Percentiles rank a stretch among this genome's conserved stretches.
These are phyloP conservation scores for Fragaria iinumae DNA, from an alignment of 306 rosid genomes.

Conservation along the genomic window DNA sequence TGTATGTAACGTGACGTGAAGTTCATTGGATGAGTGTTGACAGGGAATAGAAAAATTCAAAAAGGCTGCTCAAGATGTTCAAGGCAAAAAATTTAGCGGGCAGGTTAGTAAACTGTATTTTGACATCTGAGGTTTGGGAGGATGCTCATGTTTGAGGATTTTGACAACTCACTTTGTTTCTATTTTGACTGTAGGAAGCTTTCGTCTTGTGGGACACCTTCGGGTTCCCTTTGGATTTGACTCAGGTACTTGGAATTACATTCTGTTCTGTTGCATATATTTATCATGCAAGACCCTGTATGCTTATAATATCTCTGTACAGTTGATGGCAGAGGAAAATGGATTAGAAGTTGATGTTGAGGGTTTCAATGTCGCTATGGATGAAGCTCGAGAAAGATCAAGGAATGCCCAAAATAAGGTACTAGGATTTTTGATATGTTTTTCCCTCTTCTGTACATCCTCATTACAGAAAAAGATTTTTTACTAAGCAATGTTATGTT, in stretches of 20 bases:
- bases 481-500: neutral
- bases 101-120: slow-evolving; percentile 59
- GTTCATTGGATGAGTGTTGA: slow-evolving; percentile 14
- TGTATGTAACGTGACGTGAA: neutral
- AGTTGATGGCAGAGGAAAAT: slow-evolving; percentile 98
- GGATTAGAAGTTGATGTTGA: slow-evolving; percentile 73
- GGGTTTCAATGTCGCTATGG: slow-evolving; percentile 78
- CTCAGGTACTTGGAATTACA: slow-evolving; percentile 62
- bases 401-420: slow-evolving; percentile 93
- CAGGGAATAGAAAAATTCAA: slow-evolving; percentile 96
- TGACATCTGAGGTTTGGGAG: neutral
- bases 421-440: slow-evolving; percentile 13
- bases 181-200: slow-evolving; percentile 66
- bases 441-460: slow-evolving; percentile 22
- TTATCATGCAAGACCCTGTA: neutral
- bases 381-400: slow-evolving; percentile 92
- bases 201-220: slow-evolving; percentile 95
- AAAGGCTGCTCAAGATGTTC: slow-evolving; percentile 77
- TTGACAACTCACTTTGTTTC: slow-evolving; percentile 15
- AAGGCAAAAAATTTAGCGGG: slow-evolving; percentile 81
- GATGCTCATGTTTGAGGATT: neutral
- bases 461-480: neutral
- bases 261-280: slow-evolving; percentile 13
- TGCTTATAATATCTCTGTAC: slow-evolving; percentile 28
- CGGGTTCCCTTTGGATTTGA: slow-evolving; percentile 95